Conservation (phyloP, 2,329 filamentous ascomycete species). For the Pestalotiopsis sp. region DNA sequence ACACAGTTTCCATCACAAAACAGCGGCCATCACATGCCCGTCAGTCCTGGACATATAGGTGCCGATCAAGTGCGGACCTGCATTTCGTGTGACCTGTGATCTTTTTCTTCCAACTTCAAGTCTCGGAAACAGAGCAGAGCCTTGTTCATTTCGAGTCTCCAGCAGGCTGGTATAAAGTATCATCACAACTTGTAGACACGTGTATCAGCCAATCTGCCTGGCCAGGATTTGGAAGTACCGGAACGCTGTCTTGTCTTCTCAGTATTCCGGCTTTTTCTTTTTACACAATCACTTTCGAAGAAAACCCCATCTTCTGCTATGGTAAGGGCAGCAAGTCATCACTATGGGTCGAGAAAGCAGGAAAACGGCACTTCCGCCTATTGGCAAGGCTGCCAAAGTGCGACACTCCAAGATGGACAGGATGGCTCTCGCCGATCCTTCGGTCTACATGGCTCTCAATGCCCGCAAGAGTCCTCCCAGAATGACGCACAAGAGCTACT, state of each 20-base stretch:
- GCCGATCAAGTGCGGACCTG: not conserved
- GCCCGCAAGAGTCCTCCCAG: conserved; percentile 37
- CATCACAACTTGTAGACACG: conserved; percentile 8
- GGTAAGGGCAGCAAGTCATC: conserved; percentile 32
- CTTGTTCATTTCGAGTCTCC: conserved; percentile 7
- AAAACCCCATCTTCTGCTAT: conserved; percentile 21
- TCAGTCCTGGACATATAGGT: not conserved
- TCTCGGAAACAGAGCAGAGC: conserved; percentile 10
- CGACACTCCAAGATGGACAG: conserved; percentile 30
- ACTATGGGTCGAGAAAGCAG: conserved; percentile 33
- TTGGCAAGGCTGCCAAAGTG: conserved; percentile 23
- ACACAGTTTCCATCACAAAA: not conserved
- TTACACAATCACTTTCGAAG: conserved; percentile 17
- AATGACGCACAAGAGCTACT: conserved; percentile 61
- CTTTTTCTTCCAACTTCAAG: conserved; percentile 8
- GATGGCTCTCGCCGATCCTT: conserved; percentile 24
- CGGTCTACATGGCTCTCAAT: conserved; percentile 29
- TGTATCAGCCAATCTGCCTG: conserved; percentile 9
- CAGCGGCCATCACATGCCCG: not conserved
- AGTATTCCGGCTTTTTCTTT: conserved; percentile 11
- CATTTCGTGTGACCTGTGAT: conserved; percentile 4
- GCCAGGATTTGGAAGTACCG: conserved; percentile 6
- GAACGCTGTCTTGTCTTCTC: conserved; percentile 1
- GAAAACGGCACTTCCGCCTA: conserved; percentile 28
- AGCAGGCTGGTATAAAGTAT: conserved; percentile 2